Evolutionary conservation across 371 early-diverging fungal genomes (phyloP).

Genomic region (Mucor irregularis): DNA sequence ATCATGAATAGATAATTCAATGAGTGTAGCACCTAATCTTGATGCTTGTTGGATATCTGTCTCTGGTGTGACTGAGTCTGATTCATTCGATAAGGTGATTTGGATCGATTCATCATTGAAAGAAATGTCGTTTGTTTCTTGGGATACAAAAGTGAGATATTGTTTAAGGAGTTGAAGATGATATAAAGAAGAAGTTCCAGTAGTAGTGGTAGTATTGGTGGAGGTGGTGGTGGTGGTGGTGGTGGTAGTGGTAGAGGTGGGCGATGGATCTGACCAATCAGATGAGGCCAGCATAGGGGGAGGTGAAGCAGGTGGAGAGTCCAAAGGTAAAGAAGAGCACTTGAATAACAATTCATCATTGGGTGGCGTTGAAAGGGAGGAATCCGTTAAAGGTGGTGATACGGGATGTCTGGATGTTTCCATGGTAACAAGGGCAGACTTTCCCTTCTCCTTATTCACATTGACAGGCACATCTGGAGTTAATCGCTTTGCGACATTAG

Average conservation of each 20-base stretch:
- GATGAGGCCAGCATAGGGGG: slow-evolving; percentile 16
- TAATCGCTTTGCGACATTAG: slow-evolving; percentile 17
- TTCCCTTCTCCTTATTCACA: too few relatives aligned
- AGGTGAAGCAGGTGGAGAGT: slow-evolving; percentile 5
- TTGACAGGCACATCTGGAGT: too few relatives aligned
- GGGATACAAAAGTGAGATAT: slow-evolving; percentile 38
- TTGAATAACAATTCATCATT: too few relatives aligned
- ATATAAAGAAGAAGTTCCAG: slow-evolving; percentile 18
- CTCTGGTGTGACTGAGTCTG: background rate
- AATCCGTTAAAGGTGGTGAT: too few relatives aligned
- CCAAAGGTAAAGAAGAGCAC: too few relatives aligned
- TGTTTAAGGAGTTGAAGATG: slow-evolving; percentile 35
- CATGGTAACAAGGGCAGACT: background rate
- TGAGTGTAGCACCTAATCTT: slow-evolving; percentile 26
- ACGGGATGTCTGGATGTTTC: background rate
- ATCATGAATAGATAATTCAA: slow-evolving; percentile 21
- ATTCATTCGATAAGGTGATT: background rate
- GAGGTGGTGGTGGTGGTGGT: background rate
- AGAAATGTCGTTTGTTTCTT: slow-evolving; percentile 21
- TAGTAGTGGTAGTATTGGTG: slow-evolving; percentile 6
- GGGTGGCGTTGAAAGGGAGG: too few relatives aligned
- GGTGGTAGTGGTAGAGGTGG: background rate
- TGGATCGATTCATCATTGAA: slow-evolving; percentile 4
- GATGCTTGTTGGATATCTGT: slow-evolving; percentile 3
- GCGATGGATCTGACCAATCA: slow-evolving; percentile 17